Evolutionary conservation across 768 basidiomycete genomes (phyloP).

Genomic region (Boletus subparvulus): DNA sequence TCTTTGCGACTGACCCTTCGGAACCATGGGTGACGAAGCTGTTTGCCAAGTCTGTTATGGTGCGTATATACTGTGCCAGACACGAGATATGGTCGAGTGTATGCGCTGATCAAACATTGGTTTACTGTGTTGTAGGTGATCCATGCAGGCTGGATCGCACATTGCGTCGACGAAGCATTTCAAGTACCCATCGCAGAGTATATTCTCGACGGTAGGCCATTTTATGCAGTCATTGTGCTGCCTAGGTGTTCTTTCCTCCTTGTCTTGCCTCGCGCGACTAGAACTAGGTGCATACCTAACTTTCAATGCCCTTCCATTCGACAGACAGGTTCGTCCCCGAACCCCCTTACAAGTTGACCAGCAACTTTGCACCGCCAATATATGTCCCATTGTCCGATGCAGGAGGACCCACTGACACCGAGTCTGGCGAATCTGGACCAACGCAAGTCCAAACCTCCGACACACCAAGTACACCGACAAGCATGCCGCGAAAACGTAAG

Average conservation of each 20-base stretch:
- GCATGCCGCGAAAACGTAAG: constrained; percentile 26
- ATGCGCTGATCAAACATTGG: constrained; percentile 3
- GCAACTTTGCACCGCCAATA: neutral
- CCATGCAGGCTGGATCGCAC: constrained; percentile 32
- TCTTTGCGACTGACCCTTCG: constrained; percentile 28
- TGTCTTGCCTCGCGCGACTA: neutral
- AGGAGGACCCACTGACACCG: neutral
- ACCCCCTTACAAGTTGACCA: constrained; percentile 19
- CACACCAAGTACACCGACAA: constrained; percentile 27
- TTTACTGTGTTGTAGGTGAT: constrained; percentile 21
- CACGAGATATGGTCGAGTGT: neutral
- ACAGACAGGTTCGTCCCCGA: constrained; percentile 20
- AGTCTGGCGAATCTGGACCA: neutral
- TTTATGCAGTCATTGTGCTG: neutral
- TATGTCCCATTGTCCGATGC: neutral
- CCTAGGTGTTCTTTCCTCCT: neutral
- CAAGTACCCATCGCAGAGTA: constrained; percentile 28
- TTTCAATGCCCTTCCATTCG: neutral
- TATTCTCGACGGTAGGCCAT: constrained; percentile 31
- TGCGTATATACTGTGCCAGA: constrained; percentile 16
- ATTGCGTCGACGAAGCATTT: constrained; percentile 29
- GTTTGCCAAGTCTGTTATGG: constrained; percentile 28
- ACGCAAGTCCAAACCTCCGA: constrained; percentile 9
- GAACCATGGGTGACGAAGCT: constrained; percentile 30
- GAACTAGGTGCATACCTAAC: neutral